Evolutionary conservation across 768 basidiomycete species (phyloP), one percentile per base, ranked within the genome.

Genomic region (Paxillus ammoniavirescens): DNA sequence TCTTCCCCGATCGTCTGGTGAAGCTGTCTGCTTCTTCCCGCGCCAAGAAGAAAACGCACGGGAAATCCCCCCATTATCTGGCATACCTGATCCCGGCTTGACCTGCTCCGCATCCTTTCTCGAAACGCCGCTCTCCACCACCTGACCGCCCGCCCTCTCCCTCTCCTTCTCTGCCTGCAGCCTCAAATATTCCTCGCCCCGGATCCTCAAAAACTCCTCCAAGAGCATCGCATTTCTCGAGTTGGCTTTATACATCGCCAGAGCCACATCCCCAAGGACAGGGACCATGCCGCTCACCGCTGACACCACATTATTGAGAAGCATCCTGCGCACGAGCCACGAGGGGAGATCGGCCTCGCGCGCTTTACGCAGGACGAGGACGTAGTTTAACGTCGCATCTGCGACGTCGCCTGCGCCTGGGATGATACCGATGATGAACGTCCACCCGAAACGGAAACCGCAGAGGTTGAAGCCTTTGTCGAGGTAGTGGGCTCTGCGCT

Each of bases 241-340:
- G 70, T 98, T 98, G 17, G 93, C 84, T 66, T 93, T 95, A 77
- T 76, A 96, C 3, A 81, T 69, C 2, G 89, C 92, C 35, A 94
- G 71, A 1, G 84, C 63, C 26, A 97, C 60, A 69, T 94, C 91
- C 4, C 94, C 94, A 3, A 82, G 75, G 41, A 88, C 50, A 0
- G 93, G 93, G 3, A 95, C 64, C 43, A 85, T 65, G 1, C 91
- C 88, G 12, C 89, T 74, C 0, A 74, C 75, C 5, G 82, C 83
- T 9, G 87, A 84, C 21, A 93, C 68, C 13, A 79, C 76, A 59
- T 90, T 88, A 72, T 96, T 91, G 52, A 85, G 52, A 30, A 89
- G 55, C 94, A 98, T 96, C 45, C 78, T 79, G 6, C 75, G 72
- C 2, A 84, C 54, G 23, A 97, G 83, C 83, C 86, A 90, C 0